phyloP scores from a whole-genome alignment of 805 yeast genomes.

The Metschnikowia gelsemii region DNA sequence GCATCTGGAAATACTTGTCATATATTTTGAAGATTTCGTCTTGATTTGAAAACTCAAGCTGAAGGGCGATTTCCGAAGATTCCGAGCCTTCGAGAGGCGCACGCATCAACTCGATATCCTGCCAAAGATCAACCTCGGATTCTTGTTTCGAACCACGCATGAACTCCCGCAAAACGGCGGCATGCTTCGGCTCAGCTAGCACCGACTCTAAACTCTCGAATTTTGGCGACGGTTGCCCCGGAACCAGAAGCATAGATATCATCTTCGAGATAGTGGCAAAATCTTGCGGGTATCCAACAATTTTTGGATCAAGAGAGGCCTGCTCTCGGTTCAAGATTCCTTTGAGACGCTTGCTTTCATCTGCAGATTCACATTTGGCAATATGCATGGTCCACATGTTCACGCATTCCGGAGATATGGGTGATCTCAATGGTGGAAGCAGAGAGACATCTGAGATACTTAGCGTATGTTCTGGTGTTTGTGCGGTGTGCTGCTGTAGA shows the following conservation, averaged over 20 bases:
- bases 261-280: slow-evolving; percentile 2
- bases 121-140: slow-evolving; percentile 56
- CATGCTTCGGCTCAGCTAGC: slow-evolving; percentile 11
- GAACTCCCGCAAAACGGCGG: slow-evolving; percentile 17
- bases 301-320: slow-evolving; percentile 2
- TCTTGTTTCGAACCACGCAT: slow-evolving; percentile 15
- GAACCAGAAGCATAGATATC: background rate
- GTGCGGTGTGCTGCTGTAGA: slow-evolving; percentile 58
- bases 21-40: slow-evolving; percentile 56
- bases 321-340: background rate
- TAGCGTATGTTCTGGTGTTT: slow-evolving; percentile 3
- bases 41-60: slow-evolving; percentile 45
- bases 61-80: slow-evolving; percentile 31
- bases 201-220: slow-evolving; percentile 12
- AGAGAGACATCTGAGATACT: background rate
- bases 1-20: slow-evolving; percentile 37
- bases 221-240: background rate
- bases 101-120: slow-evolving; percentile 61
- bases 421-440: slow-evolving; percentile 8
- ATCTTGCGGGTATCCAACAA: background rate
- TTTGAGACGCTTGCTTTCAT: background rate
- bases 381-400: slow-evolving; percentile 8
- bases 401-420: slow-evolving; percentile 4
- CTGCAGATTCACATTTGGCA: slow-evolving; percentile 1
- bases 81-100: slow-evolving; percentile 65